Conservation (phyloP, 345 rosid genomes). For the Populus tremula region DNA sequence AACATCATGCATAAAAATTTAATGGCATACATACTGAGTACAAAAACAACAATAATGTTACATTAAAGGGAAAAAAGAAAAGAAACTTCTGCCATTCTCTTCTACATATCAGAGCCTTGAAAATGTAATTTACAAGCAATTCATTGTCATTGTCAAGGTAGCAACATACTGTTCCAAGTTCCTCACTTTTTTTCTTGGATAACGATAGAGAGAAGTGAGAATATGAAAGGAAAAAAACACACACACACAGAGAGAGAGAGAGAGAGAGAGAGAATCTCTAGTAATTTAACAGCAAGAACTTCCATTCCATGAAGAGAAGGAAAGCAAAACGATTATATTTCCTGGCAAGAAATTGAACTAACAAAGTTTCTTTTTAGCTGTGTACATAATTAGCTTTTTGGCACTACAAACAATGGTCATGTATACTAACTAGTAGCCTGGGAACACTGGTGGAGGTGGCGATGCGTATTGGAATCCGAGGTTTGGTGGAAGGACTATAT, state of each 20-base stretch:
- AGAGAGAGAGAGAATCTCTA: not conserved
- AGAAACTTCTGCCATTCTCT: not conserved
- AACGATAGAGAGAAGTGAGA: not conserved
- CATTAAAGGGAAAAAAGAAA: not conserved
- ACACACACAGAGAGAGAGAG: no score
- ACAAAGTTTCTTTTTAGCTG: not conserved
- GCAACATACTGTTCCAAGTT: not conserved
- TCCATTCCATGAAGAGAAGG: not conserved
- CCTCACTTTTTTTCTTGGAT: not conserved
- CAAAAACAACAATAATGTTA: not conserved
- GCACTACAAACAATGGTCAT: conserved; percentile 2
- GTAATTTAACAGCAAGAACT: not conserved
- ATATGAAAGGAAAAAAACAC: not conserved
- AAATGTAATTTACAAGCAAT: not conserved
- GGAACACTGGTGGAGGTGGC: conserved; percentile 77
- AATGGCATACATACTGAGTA: not conserved
- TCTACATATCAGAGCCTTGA: not conserved
- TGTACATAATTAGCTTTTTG: not conserved
- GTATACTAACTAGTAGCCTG: conserved; percentile 52
- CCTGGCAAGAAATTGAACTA: not conserved
- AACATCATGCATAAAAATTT: not conserved
- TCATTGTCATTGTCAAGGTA: not conserved
- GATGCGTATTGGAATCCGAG: conserved; percentile 65
- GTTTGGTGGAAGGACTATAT: conserved; percentile 49
- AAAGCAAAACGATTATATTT: not conserved